Base-by-base conservation (phyloP, 306 rosid genomes). In the Pyrus betulifolia region DNA sequence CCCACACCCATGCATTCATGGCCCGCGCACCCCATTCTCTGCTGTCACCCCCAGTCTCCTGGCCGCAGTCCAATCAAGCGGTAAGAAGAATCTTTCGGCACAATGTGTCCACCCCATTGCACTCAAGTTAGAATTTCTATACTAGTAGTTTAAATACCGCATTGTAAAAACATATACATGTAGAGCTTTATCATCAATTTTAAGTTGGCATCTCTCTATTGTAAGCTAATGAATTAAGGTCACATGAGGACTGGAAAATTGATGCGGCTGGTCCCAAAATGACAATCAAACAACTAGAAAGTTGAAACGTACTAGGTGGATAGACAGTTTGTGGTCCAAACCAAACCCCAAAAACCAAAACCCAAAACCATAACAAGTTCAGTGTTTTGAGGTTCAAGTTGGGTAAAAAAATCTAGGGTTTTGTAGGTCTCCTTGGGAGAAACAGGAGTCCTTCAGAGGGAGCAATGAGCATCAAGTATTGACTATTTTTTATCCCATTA, bases 361-460 rank as follows among this genome's bases (percentile, higher is more conserved):
- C 11, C 64, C 65, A 25, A 13, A 27, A 63, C 2, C 68, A 42
- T 15, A 17, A 28, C 8, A 14, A 55, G 76, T 59, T 59, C 64
- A 59, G 64, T 22, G 31, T 59, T 59, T 23, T 59, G 38, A 9
- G 67, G 10, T 25, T 61, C 11, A 25, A 61, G 38, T 61, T 27
- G 33, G 67, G 11, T 27, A 61, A 61, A 61, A 27, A 61, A 70
- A 81, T 65, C 17, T 63, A n/a, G 31, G 13, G 66, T 72, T 49
- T 10, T 65, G 70, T 61, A 80, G 85, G 93, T 80, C 81, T 88
- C 96, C 96, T 77, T 75, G 71, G 52, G 86, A 52, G 93, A 87
- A 82, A 91, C 96, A 91, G 87, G 90, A 75, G 65, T 79, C 76
- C 59, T 65, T 57, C 58, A 70, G 31, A 78, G 89, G 96, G 82